phyloP scores from a whole-genome alignment of 179 eudicot species.

The Heliamphora pulchella region DNA sequence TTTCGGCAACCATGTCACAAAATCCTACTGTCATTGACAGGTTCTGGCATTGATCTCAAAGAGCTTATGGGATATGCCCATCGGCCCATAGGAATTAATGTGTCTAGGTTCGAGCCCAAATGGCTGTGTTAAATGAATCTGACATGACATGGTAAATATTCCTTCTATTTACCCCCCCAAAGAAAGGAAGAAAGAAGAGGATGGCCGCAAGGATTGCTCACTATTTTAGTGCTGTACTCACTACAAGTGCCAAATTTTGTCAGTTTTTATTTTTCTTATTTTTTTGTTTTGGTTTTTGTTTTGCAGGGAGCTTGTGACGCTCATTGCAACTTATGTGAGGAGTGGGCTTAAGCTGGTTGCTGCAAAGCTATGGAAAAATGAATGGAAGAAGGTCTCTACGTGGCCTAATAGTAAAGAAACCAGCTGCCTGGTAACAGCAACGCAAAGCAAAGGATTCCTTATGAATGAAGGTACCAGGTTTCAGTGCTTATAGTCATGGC shows the following conservation, averaged over 20 bases:
- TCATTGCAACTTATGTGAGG: constrained; percentile 46
- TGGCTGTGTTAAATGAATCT: neutral
- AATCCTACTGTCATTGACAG: no score
- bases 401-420: constrained; percentile 64
- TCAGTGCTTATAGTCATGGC: constrained; percentile 39
- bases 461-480: constrained; percentile 35
- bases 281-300: neutral
- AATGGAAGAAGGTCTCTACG: constrained; percentile 45
- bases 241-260: neutral
- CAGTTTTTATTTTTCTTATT: neutral
- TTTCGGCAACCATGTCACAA: neutral
- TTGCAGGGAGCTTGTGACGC: constrained; percentile 67
- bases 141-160: neutral
- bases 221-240: neutral
- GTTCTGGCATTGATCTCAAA: no score
- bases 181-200: no score
- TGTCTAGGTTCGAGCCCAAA: neutral
- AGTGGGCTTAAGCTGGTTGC: constrained; percentile 48
- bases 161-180: no score
- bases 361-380: constrained; percentile 53
- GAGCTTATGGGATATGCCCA: no score
- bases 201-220: constrained; percentile 3
- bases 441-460: constrained; percentile 54
- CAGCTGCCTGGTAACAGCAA: constrained; percentile 39
- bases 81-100: neutral